phyloP scores from a whole-genome alignment of 495 filamentous ascomycete species.

The Echria macrotheca region DNA sequence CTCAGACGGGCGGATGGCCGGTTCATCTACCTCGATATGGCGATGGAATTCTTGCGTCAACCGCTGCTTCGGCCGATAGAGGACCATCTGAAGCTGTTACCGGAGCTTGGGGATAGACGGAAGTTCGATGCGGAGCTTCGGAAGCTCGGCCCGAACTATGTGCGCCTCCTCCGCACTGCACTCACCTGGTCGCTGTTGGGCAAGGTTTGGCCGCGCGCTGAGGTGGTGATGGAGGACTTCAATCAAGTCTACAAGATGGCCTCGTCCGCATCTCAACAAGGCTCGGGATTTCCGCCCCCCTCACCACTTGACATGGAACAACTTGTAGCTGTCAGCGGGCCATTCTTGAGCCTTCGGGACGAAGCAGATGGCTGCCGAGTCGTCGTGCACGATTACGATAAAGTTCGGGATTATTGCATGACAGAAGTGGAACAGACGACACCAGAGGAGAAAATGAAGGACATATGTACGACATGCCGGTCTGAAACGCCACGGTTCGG shows the following conservation, averaged over 20 bases:
- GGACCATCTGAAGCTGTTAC: no score
- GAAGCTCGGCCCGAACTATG: slow-evolving; percentile 23
- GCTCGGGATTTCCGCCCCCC: slow-evolving; percentile 7
- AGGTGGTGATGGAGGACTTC: slow-evolving; percentile 24
- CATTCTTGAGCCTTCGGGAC: slow-evolving; percentile 10
- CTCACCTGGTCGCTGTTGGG: slow-evolving; percentile 21
- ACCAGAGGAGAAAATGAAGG: no score
- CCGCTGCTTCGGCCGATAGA: slow-evolving; percentile 21
- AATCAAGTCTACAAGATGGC: slow-evolving; percentile 14
- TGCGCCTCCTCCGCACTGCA: slow-evolving; percentile 20
- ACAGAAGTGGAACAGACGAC: no score
- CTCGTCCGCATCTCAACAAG: background rate
- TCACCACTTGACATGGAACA: slow-evolving; percentile 18
- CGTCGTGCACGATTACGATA: no score
- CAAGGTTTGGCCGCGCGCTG: slow-evolving; percentile 4
- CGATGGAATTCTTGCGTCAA: slow-evolving; percentile 22
- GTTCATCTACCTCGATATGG: slow-evolving; percentile 20
- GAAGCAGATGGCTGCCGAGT: no score
- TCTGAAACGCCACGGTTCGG: no score
- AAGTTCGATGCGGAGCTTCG: no score
- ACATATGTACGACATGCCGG: no score
- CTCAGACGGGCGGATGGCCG: slow-evolving; percentile 15
- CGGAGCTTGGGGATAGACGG: no score
- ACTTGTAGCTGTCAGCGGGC: slow-evolving; percentile 13
- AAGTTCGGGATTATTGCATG: no score